These are phyloP conservation scores for Amaranthus tricolor DNA, from an alignment of 179 eudicot genomes.

Conservation along the genomic window DNA sequence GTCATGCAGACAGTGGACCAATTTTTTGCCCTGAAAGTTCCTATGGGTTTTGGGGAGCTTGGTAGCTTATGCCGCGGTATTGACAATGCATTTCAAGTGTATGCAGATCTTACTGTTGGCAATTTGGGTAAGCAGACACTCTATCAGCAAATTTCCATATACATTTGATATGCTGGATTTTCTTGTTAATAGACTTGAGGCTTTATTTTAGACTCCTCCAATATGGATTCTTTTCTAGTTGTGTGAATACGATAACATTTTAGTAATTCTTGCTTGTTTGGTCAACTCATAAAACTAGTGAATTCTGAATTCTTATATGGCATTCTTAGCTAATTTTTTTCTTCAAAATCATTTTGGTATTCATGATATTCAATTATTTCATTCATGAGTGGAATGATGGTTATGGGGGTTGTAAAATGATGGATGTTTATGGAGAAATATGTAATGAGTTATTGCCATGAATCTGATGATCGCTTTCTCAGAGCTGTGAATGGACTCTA, in stretches of 20 bases:
- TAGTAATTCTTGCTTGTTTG: background rate
- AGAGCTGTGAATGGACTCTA: background rate
- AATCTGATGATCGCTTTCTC: background rate
- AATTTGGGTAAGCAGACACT: constrained; percentile 57
- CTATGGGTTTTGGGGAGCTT: constrained; percentile 88
- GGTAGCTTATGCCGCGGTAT: constrained; percentile 85
- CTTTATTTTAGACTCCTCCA: background rate
- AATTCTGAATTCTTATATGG: background rate
- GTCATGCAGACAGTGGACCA: constrained; percentile 94
- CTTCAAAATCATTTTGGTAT: background rate
- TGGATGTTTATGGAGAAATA: background rate
- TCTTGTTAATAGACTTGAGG: background rate
- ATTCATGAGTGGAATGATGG: constrained; percentile 7
- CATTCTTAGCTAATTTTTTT: background rate
- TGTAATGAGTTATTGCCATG: too few species aligned
- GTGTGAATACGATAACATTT: background rate
- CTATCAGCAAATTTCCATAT: background rate
- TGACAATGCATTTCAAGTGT: constrained; percentile 97
- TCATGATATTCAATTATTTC: background rate
- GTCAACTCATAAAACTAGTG: constrained; percentile 1
- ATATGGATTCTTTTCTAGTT: background rate
- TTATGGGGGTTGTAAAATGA: constrained; percentile 7
- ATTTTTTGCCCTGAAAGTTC: constrained; percentile 81
- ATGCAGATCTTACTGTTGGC: constrained; percentile 59
- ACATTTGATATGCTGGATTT: background rate